Base-by-base conservation (phyloP, 1,284 basidiomycete genomes). In the Apiotrichum mycotoxinovorans region DNA sequence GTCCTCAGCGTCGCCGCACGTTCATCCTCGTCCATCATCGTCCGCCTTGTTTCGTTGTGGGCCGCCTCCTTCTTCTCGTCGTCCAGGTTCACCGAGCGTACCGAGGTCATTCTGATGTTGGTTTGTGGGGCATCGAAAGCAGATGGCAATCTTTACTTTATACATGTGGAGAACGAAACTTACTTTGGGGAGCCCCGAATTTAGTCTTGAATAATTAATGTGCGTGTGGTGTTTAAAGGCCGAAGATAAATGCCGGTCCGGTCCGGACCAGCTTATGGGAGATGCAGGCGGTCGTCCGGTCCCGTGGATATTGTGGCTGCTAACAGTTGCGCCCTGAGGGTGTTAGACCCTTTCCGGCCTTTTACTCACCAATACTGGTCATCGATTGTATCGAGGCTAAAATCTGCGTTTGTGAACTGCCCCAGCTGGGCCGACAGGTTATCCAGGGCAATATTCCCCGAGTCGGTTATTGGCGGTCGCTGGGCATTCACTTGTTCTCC, bases 1-100 rank as follows among this genome's bases (percentile, higher is more conserved):
- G 73, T 76, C 25, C 77, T 71, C 38, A 84, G 71, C n/a, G 77
- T 80, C 15, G 55, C 51, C 9, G 72, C 71, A 9, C 63, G 59
- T 40, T 66, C 62, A 22, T 65, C 61, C 25, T 46, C 50, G 8
- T 43, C 50, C 11, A 22, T n/a, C 27, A 48, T 9, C 34, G 23
- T 5, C 25, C 11, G 26, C 4, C 12, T 9, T n/a, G 4, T 11
- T 20, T 37, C 22, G 46, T 33, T 14, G 46, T 48, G 34, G 12
- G 27, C 33, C 33, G 14, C 20, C 4, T 46, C 25, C 17, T 46
- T 35, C 14, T n/a, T 37, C 20, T n/a, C 26, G 44, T 30, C 12
- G 27, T 17, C 27, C 9, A 23, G 26, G 42, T 3, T 10, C 11
- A 26, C 26, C 9, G 42, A 44, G 37, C 17, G 5, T 15, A 17